Percentiles rank a stretch among this genome's conserved stretches.
These are phyloP conservation scores for Uronychia binucleata DNA, from an alignment of 73 alveolate species.

Conservation along the genomic window DNA sequence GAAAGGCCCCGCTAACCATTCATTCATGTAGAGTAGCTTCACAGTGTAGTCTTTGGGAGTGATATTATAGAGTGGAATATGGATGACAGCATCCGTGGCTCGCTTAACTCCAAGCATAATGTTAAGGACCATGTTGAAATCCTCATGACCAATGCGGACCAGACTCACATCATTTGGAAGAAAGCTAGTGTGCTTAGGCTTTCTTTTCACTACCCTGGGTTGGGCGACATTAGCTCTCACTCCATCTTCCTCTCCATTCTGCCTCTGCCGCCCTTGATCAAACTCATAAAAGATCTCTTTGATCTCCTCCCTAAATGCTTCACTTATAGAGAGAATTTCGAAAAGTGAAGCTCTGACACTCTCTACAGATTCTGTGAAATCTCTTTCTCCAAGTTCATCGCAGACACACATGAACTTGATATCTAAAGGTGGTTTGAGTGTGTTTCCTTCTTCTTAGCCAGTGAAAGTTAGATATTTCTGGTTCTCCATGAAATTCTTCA, in stretches of 20 bases:
- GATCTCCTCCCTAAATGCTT: not conserved
- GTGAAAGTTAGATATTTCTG: too few relatives aligned
- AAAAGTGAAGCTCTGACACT: not conserved
- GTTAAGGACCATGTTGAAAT: slow-evolving; percentile 79
- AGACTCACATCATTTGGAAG: not conserved
- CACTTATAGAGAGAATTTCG: not conserved
- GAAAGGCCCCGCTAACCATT: slow-evolving; percentile 23
- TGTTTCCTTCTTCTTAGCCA: too few relatives aligned
- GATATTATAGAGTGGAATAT: not conserved
- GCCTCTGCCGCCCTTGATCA: not conserved
- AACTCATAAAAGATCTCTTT: not conserved
- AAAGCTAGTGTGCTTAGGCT: not conserved
- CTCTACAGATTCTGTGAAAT: not conserved
- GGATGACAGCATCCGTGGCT: slow-evolving; percentile 37
- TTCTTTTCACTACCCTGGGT: not conserved
- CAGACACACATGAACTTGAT: not conserved
- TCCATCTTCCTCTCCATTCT: not conserved
- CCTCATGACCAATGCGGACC: slow-evolving; percentile 76
- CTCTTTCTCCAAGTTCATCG: not conserved
- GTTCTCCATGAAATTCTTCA: too few relatives aligned
- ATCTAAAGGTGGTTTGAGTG: not conserved
- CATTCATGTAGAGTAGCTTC: not conserved
- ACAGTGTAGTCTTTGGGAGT: not conserved
- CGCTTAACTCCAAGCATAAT: slow-evolving; percentile 86
- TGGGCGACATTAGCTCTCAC: not conserved